Conservation (phyloP, 176 grass and related monocot genomes). For the Puccinellia tenuiflora region DNA sequence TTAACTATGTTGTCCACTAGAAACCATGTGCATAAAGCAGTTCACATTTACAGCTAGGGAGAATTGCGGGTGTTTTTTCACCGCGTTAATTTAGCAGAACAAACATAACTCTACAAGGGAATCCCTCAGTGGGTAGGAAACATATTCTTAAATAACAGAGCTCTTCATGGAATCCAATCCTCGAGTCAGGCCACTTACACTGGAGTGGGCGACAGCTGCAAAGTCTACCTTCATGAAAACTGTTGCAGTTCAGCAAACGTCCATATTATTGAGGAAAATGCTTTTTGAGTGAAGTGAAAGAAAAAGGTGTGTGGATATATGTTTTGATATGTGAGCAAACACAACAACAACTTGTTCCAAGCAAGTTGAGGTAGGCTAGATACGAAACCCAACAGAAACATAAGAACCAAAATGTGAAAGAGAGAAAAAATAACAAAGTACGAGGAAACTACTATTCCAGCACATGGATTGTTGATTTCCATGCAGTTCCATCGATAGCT, state of each 20-base stretch:
- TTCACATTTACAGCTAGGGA: background rate
- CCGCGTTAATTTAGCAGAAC: background rate
- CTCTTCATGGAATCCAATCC: constrained; percentile 10
- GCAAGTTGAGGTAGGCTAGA: too few species aligned
- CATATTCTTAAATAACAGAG: constrained; percentile 4
- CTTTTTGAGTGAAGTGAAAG: constrained; percentile 19
- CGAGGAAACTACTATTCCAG: too few species aligned
- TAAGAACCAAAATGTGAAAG: too few species aligned
- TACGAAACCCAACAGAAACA: too few species aligned
- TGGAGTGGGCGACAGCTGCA: background rate
- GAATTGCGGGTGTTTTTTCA: background rate
- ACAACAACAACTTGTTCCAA: too few species aligned
- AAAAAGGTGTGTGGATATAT: background rate
- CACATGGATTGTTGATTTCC: too few species aligned
- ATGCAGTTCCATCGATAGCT: too few species aligned
- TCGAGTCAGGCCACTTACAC: background rate
- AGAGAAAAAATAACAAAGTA: too few species aligned
- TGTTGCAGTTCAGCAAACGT: background rate
- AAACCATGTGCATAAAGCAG: background rate
- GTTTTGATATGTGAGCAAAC: background rate
- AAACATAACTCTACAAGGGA: background rate
- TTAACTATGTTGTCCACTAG: background rate
- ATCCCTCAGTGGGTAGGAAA: background rate
- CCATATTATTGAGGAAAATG: background rate
- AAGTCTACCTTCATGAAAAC: background rate